These are phyloP conservation scores for Knoxdaviesia proteae DNA, from an alignment of 2,329 filamentous ascomycete genomes.

Conservation along the genomic window DNA sequence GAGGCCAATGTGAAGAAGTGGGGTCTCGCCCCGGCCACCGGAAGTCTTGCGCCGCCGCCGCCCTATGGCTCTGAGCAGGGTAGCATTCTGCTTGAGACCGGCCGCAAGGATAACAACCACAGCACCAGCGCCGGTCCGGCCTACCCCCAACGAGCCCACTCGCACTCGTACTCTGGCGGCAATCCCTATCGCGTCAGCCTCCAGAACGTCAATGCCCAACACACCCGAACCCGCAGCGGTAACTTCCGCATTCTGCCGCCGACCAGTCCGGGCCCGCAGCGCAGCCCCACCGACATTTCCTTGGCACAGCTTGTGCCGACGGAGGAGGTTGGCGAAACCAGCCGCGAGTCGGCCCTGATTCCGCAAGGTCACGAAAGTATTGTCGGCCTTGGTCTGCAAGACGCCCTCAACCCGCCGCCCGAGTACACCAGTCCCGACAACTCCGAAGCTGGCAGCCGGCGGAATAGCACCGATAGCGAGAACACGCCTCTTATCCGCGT, in stretches of 20 bases:
- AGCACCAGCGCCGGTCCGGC: constrained; percentile 14
- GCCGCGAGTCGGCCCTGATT: constrained; percentile 13
- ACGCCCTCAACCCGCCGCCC: constrained; percentile 42
- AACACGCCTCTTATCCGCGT: constrained; percentile 29
- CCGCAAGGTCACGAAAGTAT: constrained; percentile 9
- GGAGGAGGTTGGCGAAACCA: constrained; percentile 54
- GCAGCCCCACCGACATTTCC: constrained; percentile 90
- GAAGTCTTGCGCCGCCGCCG: constrained; percentile 81
- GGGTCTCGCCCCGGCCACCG: constrained; percentile 89
- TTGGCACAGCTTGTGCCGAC: constrained; percentile 61
- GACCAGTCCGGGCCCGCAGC: constrained; percentile 69
- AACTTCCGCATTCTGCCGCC: constrained; percentile 58
- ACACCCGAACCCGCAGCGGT: constrained; percentile 55
- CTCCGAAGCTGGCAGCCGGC: constrained; percentile 33
- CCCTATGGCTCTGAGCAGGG: constrained; percentile 95
- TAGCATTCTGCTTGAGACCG: constrained; percentile 81
- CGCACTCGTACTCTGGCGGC: constrained; percentile 18
- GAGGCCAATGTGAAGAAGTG: constrained; percentile 99
- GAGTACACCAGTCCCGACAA: constrained; percentile 48
- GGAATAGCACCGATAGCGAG: constrained; percentile 37
- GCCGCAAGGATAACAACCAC: constrained; percentile 38
- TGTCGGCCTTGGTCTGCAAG: constrained; percentile 26
- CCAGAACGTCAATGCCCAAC: constrained; percentile 35
- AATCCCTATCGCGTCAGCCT: constrained; percentile 9
- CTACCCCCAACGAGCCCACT: constrained; percentile 14